Evolutionary conservation across 2,329 filamentous ascomycete species (phyloP).

Genomic region (Cladosporium sp.): DNA sequence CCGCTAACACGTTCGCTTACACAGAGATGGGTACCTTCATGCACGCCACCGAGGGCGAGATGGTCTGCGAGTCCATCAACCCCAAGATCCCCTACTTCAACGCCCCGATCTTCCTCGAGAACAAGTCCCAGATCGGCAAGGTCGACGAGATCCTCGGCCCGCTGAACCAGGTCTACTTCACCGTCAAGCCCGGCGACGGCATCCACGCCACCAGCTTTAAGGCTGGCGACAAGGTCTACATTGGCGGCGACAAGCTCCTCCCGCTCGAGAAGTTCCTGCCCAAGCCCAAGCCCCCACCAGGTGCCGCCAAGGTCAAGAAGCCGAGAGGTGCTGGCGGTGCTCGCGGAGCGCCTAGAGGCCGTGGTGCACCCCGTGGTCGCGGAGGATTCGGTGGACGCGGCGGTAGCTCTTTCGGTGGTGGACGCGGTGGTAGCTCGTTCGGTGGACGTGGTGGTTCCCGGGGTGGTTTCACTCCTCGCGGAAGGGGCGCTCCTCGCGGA

Average conservation of each 20-base stretch:
- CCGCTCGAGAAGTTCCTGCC: conserved; percentile 95
- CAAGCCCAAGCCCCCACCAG: conserved; percentile 73
- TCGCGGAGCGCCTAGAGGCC: conserved; percentile 36
- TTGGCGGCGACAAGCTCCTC: conserved; percentile 88
- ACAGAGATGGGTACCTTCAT: conserved; percentile 87
- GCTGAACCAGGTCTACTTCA: conserved; percentile 98
- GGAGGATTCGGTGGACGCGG: conserved; percentile 44
- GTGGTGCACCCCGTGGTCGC: conserved; percentile 53
- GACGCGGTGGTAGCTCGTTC: conserved; percentile 40
- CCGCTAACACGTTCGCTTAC: neutral
- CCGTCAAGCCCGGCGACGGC: conserved; percentile 93
- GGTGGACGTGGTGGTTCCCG: conserved; percentile 53
- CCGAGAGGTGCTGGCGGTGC: conserved; percentile 55
- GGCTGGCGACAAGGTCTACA: conserved; percentile 94
- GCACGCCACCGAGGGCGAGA: conserved; percentile 94
- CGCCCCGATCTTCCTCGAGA: conserved; percentile 97
- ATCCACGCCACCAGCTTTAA: conserved; percentile 96
- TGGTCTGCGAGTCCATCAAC: conserved; percentile 95
- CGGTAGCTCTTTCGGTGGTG: conserved; percentile 51
- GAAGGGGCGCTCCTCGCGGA: conserved; percentile 31
- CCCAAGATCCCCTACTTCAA: conserved; percentile 98
- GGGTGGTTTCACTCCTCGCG: conserved; percentile 39
- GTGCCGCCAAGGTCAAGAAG: conserved; percentile 65
- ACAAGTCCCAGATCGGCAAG: conserved; percentile 87
- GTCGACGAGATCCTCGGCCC: conserved; percentile 97